Conservation (phyloP, 116 monocot genomes). For the Phalaenopsis hybrid region DNA sequence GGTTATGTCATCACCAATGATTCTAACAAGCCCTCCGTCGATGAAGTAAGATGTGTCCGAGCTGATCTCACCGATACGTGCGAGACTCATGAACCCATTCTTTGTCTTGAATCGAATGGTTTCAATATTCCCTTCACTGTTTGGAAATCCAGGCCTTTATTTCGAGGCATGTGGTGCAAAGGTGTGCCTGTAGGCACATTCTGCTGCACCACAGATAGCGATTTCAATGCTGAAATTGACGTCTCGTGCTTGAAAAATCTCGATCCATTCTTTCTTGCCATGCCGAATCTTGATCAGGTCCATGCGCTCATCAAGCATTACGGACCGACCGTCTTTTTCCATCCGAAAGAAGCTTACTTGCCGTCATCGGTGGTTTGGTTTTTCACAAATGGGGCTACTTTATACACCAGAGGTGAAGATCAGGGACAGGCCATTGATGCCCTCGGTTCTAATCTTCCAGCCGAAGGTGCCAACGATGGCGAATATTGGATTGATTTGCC, state of each 20-base stretch:
- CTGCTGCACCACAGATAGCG: slow-evolving; percentile 32
- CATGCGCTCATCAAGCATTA: slow-evolving; percentile 68
- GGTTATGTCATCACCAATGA: slow-evolving; percentile 62
- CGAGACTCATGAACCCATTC: slow-evolving; percentile 43
- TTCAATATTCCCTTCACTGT: slow-evolving; percentile 27
- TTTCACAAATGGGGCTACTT: slow-evolving; percentile 68
- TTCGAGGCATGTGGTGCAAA: slow-evolving; percentile 59
- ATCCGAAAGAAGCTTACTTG: slow-evolving; percentile 70
- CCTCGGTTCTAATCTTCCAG: slow-evolving; percentile 69
- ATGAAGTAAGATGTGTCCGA: slow-evolving; percentile 77
- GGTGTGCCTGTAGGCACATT: slow-evolving; percentile 73
- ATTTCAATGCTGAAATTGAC: slow-evolving; percentile 14
- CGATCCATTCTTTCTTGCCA: slow-evolving; percentile 40
- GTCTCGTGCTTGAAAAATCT: slow-evolving; percentile 66
- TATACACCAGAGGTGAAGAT: slow-evolving; percentile 34
- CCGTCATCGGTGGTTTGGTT: slow-evolving; percentile 89
- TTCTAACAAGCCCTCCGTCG: slow-evolving; percentile 57
- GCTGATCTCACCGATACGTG: slow-evolving; percentile 69
- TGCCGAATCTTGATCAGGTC: slow-evolving; percentile 77
- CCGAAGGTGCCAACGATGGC: slow-evolving; percentile 63
- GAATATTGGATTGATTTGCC: slow-evolving; percentile 87
- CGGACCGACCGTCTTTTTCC: slow-evolving; percentile 83
- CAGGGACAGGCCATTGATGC: slow-evolving; percentile 38
- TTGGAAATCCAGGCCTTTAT: slow-evolving; percentile 51
- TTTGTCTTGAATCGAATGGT: slow-evolving; percentile 17